Evolutionary conservation across 2,329 filamentous ascomycete genomes (phyloP).

Genomic region (Karstenula rhodostoma): DNA sequence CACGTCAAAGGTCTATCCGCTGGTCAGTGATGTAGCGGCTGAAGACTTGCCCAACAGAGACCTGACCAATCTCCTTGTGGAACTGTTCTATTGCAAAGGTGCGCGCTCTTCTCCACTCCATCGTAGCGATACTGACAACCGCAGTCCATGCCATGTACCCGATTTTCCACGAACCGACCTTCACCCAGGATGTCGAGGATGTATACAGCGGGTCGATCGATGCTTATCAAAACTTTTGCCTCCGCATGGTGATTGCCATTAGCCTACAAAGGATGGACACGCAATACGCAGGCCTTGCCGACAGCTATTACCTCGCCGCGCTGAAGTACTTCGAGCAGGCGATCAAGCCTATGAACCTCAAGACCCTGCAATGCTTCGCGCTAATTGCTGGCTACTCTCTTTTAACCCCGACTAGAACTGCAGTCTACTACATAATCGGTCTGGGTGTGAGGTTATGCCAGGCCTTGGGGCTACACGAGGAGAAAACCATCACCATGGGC

Average conservation of each 20-base stretch:
- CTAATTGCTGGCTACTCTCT: conserved; percentile 92
- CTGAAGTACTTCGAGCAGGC: conserved; percentile 84
- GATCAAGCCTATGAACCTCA: conserved; percentile 86
- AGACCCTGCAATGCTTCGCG: conserved; percentile 87
- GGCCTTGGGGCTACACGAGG: conserved; percentile 85
- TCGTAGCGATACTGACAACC: conserved; percentile 22
- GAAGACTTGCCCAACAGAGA: conserved; percentile 75
- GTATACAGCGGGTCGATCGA: conserved; percentile 81
- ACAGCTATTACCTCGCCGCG: conserved; percentile 93
- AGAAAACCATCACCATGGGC: conserved; percentile 80
- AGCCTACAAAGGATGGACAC: conserved; percentile 91
- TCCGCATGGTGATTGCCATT: conserved; percentile 92
- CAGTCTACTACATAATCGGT: conserved; percentile 92
- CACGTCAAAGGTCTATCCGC: conserved; percentile 83
- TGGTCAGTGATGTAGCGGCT: conserved; percentile 85
- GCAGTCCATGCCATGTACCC: conserved; percentile 88
- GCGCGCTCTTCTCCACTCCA: conserved; percentile 18
- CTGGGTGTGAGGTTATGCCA: conserved; percentile 88
- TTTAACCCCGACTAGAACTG: conserved; percentile 88
- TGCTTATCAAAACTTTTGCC: conserved; percentile 84
- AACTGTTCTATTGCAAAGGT: conserved; percentile 89
- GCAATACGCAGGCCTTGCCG: conserved; percentile 89
- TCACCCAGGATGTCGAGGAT: conserved; percentile 77
- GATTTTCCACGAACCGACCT: conserved; percentile 82
- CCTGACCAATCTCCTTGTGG: conserved; percentile 79